A percentile compares a stretch with the other conserved stretches of the same genome.
These are phyloP conservation scores for Lactarius tabidus DNA, from an alignment of 768 basidiomycete species.

Conservation along the genomic window DNA sequence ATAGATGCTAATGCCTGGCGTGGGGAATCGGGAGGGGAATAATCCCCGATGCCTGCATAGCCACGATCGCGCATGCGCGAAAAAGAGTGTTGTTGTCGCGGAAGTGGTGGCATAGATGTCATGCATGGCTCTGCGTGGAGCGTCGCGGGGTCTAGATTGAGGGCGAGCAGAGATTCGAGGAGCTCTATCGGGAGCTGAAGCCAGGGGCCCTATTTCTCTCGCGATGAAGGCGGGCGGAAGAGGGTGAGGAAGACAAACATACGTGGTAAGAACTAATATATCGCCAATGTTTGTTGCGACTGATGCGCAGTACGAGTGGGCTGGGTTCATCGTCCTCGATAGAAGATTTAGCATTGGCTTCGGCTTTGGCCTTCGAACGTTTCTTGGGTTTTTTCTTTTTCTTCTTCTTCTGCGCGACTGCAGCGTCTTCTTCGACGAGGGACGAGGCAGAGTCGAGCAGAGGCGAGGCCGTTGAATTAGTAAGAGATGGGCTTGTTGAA, in stretches of 20 bases:
- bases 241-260: slow-evolving; percentile 34
- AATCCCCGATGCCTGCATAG: slow-evolving; percentile 40
- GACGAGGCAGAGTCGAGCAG: slow-evolving; percentile 26
- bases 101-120: slow-evolving; percentile 37
- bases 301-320: slow-evolving; percentile 74
- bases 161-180: slow-evolving; percentile 71
- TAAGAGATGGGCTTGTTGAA: slow-evolving; percentile 3
- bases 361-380: slow-evolving; percentile 59
- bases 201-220: slow-evolving; percentile 71
- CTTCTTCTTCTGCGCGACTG: slow-evolving; percentile 55
- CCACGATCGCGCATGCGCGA: slow-evolving; percentile 42
- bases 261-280: slow-evolving; percentile 92
- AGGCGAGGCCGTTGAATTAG: slow-evolving; percentile 24
- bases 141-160: slow-evolving; percentile 74
- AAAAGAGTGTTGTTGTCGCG: slow-evolving; percentile 26
- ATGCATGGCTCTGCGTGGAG: slow-evolving; percentile 45
- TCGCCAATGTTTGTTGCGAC: slow-evolving; percentile 91
- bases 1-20: slow-evolving; percentile 30
- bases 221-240: background rate
- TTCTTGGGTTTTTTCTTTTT: slow-evolving; percentile 66
- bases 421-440: slow-evolving; percentile 25
- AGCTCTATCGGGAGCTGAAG: slow-evolving; percentile 84
- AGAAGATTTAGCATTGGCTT: slow-evolving; percentile 38
- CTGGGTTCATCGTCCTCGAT: slow-evolving; percentile 43
- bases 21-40: slow-evolving; percentile 36